These are phyloP conservation scores for Ceratocystis alfenasii DNA, from an alignment of 2,329 filamentous ascomycete species.

Conservation along the genomic window DNA sequence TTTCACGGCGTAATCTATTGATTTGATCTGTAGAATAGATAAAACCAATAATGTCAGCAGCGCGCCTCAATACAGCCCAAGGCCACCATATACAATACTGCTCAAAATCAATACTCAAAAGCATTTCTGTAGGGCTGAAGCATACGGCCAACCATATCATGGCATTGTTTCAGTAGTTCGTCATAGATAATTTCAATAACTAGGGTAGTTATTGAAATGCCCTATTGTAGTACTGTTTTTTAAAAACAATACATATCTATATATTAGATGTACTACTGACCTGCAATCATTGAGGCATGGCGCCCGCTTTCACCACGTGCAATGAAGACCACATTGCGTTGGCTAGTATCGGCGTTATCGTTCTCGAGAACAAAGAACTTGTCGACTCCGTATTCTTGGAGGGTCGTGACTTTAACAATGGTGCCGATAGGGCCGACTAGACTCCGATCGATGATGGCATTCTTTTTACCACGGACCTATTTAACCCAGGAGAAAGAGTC, in stretches of 20 bases:
- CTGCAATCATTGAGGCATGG: conserved; percentile 74
- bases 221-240: neutral
- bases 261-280: conserved; percentile 42
- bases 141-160: neutral
- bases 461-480: conserved; percentile 97
- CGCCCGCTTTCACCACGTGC: conserved; percentile 79
- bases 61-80: neutral
- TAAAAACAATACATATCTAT: neutral
- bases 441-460: conserved; percentile 81
- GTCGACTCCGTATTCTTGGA: conserved; percentile 95
- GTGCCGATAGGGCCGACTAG: conserved; percentile 81
- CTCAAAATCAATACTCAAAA: neutral
- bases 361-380: conserved; percentile 97
- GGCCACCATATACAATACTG: neutral
- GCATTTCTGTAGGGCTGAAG: neutral
- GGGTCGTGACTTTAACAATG: conserved; percentile 86
- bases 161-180: neutral
- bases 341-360: conserved; percentile 83
- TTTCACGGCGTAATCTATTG: conserved; percentile 75
- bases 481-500: neutral
- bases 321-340: conserved; percentile 90
- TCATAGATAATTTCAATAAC: neutral
- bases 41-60: conserved; percentile 10
- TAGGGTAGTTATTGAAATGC: neutral
- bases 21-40: conserved; percentile 58